Conservation (phyloP, 768 basidiomycete genomes). For the Auricularia cornea region DNA sequence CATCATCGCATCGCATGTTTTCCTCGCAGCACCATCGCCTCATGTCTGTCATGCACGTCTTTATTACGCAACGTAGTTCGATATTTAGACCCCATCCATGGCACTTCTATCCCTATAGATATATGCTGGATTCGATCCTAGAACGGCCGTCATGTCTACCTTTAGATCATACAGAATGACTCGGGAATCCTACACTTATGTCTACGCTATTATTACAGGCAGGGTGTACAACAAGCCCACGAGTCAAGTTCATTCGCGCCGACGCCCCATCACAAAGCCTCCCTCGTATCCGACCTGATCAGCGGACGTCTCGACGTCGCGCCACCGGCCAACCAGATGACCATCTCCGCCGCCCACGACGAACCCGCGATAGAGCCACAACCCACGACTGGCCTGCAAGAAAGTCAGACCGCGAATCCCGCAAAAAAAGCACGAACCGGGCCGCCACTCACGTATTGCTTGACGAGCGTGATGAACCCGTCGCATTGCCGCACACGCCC, state of each 20-base stretch:
- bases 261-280: slow-evolving; percentile 39
- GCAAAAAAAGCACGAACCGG: background rate
- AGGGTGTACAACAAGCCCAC: background rate
- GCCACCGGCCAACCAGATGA: slow-evolving; percentile 76
- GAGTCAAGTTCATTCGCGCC: background rate
- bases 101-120: too few species aligned
- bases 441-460: slow-evolving; percentile 61
- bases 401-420: background rate
- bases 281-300: slow-evolving; percentile 74
- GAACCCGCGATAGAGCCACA: slow-evolving; percentile 82
- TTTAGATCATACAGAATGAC: too few species aligned
- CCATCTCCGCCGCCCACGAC: slow-evolving; percentile 62
- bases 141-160: too few species aligned
- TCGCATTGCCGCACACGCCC: slow-evolving; percentile 77
- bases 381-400: slow-evolving; percentile 54
- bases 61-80: too few species aligned
- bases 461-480: slow-evolving; percentile 72
- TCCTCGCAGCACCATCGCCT: too few species aligned
- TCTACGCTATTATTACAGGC: too few species aligned
- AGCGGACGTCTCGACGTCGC: slow-evolving; percentile 67
- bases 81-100: too few species aligned
- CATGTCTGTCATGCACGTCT: too few species aligned
- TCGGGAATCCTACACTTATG: too few species aligned
- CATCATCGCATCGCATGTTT: background rate
- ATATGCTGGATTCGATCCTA: too few species aligned